phyloP scores from a whole-genome alignment of 345 rosid genomes.

The Trapa incisa region DNA sequence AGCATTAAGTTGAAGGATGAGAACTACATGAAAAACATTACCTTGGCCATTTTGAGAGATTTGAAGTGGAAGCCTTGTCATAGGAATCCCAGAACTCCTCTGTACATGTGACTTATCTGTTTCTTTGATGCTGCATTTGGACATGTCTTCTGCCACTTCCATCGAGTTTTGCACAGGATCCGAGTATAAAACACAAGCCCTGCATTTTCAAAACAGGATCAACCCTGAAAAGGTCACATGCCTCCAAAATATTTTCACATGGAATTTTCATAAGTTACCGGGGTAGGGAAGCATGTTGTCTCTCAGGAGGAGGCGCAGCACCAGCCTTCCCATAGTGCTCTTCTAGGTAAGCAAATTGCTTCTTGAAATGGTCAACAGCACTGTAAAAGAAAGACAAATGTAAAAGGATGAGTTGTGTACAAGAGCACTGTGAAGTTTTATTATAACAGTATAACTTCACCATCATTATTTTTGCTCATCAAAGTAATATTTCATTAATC shows the following conservation, averaged over 20 bases:
- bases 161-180: constrained; percentile 43
- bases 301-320: constrained; percentile 66
- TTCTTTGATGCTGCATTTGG: constrained; percentile 78
- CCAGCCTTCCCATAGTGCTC: constrained; percentile 86
- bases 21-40: constrained; percentile 2
- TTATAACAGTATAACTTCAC: neutral
- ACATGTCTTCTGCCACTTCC: constrained; percentile 55
- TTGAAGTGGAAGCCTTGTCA: constrained; percentile 70
- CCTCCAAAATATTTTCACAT: too few species aligned
- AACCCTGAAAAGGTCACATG: neutral
- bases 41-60: constrained; percentile 74
- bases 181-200: constrained; percentile 78
- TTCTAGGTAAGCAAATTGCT: constrained; percentile 91
- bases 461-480: too few species aligned
- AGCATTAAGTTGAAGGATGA: neutral
- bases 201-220: constrained; percentile 19
- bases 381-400: constrained; percentile 24
- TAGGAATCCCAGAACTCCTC: constrained; percentile 46
- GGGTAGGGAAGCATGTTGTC: constrained; percentile 94
- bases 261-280: constrained; percentile 28
- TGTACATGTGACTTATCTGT: constrained; percentile 47
- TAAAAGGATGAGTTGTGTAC: neutral
- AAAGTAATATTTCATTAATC: too few species aligned
- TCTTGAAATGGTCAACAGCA: constrained; percentile 95
- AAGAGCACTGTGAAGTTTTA: neutral